phyloP scores from a whole-genome alignment of 169 alveolate species.

The Eimeria praecox region DNA sequence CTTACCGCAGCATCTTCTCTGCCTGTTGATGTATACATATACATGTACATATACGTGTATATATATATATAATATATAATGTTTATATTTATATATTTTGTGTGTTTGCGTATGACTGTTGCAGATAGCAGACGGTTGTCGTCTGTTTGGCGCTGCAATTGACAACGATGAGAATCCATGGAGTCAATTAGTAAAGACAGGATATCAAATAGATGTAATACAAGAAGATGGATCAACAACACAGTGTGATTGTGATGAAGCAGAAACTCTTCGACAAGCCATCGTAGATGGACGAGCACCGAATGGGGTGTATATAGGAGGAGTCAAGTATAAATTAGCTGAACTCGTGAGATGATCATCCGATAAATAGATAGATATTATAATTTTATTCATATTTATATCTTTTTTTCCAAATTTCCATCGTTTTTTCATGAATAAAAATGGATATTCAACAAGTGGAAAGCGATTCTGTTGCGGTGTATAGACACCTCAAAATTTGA shows the following conservation, averaged over 20 bases:
- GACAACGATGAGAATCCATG: conserved; percentile 84
- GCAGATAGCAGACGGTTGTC: conserved; percentile 81
- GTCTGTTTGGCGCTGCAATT: conserved; percentile 83
- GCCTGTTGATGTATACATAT: too few relatives aligned
- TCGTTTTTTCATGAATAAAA: not conserved
- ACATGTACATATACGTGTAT: too few relatives aligned
- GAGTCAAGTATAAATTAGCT: conserved; percentile 83
- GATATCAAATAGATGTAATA: conserved; percentile 83
- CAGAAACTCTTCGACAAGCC: conserved; percentile 82
- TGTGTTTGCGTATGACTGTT: conserved; percentile 17
- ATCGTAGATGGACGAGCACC: conserved; percentile 86
- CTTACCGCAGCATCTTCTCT: too few relatives aligned
- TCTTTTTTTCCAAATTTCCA: not conserved
- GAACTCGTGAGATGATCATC: conserved; percentile 76
- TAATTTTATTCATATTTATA: too few relatives aligned
- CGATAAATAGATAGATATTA: not conserved
- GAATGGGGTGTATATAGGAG: conserved; percentile 87
- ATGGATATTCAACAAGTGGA: too few relatives aligned
- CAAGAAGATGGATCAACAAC: conserved; percentile 83
- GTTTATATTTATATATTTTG: not conserved
- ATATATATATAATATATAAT: not conserved
- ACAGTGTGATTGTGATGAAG: conserved; percentile 79
- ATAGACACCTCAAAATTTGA: not conserved
- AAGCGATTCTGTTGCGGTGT: too few relatives aligned
- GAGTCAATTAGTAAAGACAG: conserved; percentile 81